Conservation (phyloP, 768 basidiomycete species). For the Phylloporus arenicola region DNA sequence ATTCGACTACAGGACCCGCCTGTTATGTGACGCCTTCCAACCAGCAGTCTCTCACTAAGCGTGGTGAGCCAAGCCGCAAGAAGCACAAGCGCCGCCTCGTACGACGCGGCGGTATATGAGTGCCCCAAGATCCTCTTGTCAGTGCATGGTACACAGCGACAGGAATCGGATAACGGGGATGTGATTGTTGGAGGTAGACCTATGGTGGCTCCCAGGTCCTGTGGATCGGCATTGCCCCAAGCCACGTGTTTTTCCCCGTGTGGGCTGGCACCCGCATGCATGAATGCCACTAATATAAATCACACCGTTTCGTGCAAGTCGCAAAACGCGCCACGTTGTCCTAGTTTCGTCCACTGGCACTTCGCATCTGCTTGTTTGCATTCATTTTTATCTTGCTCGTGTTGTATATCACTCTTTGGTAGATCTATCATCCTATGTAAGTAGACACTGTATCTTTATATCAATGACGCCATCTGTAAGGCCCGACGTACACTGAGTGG, state of each 20-base stretch:
- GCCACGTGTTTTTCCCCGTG: background rate
- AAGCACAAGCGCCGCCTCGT: conserved; percentile 24
- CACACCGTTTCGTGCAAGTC: conserved; percentile 7
- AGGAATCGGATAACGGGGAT: background rate
- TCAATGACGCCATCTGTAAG: background rate
- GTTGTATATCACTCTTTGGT: conserved; percentile 12
- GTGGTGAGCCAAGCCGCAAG: conserved; percentile 8
- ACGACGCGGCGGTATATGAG: conserved; percentile 9
- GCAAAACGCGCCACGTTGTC: background rate
- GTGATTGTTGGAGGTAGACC: background rate
- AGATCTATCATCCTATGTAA: background rate
- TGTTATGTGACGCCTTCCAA: conserved; percentile 17
- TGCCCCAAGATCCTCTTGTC: background rate
- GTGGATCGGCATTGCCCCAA: conserved; percentile 7
- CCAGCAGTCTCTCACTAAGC: conserved; percentile 13
- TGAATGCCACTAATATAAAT: background rate
- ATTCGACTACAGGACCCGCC: conserved; percentile 5
- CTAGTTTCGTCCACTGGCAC: background rate
- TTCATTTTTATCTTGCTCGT: conserved; percentile 7
- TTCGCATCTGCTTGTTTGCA: conserved; percentile 2
- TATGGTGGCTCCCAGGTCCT: background rate
- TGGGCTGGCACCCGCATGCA: conserved; percentile 7
- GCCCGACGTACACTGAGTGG: no score
- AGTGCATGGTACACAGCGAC: background rate
- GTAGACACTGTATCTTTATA: background rate